phyloP scores from a whole-genome alignment of 225 moss, liverwort and hornwort genomes.

The Marchantia polymorpha region DNA sequence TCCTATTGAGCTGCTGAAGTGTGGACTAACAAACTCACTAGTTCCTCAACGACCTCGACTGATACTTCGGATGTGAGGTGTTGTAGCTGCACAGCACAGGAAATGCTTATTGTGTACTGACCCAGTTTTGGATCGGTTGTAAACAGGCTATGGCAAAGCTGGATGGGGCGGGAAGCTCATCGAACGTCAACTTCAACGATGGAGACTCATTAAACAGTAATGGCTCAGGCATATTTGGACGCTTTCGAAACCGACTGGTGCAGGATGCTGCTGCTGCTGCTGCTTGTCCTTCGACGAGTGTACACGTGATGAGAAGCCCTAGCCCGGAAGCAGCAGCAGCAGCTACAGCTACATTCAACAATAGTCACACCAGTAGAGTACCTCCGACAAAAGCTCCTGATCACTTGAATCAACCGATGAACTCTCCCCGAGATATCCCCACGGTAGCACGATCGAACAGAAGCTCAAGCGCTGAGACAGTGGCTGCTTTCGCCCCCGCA shows the following conservation, averaged over 20 bases:
- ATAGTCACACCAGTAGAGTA: background rate
- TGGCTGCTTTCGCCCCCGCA: background rate
- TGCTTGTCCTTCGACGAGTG: background rate
- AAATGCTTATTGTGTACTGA: background rate
- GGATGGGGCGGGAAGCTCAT: background rate
- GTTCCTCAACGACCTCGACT: no score
- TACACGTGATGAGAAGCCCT: background rate
- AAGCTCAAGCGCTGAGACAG: background rate
- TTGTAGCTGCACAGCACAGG: no score
- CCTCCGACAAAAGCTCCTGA: background rate
- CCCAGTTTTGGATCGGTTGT: background rate
- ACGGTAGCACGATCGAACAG: background rate
- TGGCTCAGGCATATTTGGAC: background rate
- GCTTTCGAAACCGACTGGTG: background rate
- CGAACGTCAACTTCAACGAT: background rate
- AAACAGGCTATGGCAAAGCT: conserved; percentile 27
- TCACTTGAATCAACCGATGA: background rate
- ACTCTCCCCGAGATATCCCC: background rate
- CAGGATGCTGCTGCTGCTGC: conserved; percentile 1
- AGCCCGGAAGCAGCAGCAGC: background rate
- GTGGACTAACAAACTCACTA: background rate
- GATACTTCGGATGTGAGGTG: no score
- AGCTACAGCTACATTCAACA: background rate
- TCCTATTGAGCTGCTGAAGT: no score
- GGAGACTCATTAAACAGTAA: background rate